Evolutionary conservation across 169 alveolate species (phyloP).

Genomic region (Cryptosporidium baileyi): DNA sequence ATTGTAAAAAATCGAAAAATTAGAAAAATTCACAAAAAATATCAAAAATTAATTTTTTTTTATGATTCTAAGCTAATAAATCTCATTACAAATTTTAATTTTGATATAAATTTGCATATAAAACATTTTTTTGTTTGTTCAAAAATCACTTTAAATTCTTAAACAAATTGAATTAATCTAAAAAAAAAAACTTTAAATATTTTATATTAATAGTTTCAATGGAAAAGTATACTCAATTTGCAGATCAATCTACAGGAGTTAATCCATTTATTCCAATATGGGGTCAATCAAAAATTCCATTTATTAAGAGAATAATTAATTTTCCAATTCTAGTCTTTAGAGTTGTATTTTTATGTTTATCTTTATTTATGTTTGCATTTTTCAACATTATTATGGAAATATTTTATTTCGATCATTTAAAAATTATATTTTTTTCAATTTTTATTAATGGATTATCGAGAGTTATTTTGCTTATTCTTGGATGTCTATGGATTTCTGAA

Average conservation of each 20-base stretch:
- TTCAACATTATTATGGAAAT: neutral
- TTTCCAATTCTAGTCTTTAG: neutral
- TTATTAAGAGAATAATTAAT: constrained; percentile 20
- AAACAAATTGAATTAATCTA: no score
- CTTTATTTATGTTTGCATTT: neutral
- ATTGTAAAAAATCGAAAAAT: no score
- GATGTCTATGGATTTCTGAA: constrained; percentile 59
- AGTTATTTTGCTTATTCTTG: constrained; percentile 11
- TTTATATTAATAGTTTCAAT: no score
- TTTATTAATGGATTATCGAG: constrained; percentile 41
- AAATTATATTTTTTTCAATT: constrained; percentile 23
- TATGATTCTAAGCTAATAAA: no score
- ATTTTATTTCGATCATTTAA: constrained; percentile 18
- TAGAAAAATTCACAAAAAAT: no score
- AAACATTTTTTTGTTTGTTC: no score
- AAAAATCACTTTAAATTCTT: no score
- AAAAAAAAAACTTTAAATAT: no score
- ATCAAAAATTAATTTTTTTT: no score
- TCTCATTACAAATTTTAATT: no score
- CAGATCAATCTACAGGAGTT: constrained; percentile 77
- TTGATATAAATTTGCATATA: no score
- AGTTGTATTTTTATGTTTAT: neutral
- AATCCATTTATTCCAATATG: constrained; percentile 76
- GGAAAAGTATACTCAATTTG: constrained; percentile 73
- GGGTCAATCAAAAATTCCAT: constrained; percentile 68